phyloP scores from a whole-genome alignment of 768 basidiomycete genomes.

The Collybia sp. region DNA sequence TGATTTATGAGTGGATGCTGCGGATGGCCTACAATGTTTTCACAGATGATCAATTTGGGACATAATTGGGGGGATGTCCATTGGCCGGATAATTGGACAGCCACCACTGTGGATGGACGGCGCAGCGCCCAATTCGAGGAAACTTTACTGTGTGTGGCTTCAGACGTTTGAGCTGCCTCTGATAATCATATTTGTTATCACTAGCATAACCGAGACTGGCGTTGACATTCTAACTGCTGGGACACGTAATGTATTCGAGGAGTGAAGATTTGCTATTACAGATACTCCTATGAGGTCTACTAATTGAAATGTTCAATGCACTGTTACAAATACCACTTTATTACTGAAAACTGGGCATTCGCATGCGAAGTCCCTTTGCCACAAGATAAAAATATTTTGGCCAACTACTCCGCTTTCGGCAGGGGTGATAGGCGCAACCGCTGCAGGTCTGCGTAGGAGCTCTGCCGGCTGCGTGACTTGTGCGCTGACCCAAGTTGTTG shows the following conservation, averaged over 20 bases:
- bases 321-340: too few species aligned
- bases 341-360: too few species aligned
- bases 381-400: too few species aligned
- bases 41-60: constrained; percentile 90
- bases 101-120: constrained; percentile 87
- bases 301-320: too few species aligned
- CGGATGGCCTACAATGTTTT: constrained; percentile 1
- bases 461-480: constrained; percentile 57
- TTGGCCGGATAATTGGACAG: constrained; percentile 97
- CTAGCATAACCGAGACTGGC: constrained; percentile 87
- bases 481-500: constrained; percentile 19
- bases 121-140: constrained; percentile 97
- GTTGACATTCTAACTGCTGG: constrained; percentile 82
- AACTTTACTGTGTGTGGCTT: constrained; percentile 76
- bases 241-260: not conserved
- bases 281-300: too few species aligned
- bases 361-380: too few species aligned
- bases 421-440: constrained; percentile 43
- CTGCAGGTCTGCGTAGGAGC: constrained; percentile 82
- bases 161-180: not conserved
- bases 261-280: not conserved
- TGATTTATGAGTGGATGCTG: constrained; percentile 4
- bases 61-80: constrained; percentile 71
- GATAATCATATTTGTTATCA: constrained; percentile 4
- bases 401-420: not conserved